phyloP scores from a whole-genome alignment of 306 rosid species.

The Gleditsia sinensis region DNA sequence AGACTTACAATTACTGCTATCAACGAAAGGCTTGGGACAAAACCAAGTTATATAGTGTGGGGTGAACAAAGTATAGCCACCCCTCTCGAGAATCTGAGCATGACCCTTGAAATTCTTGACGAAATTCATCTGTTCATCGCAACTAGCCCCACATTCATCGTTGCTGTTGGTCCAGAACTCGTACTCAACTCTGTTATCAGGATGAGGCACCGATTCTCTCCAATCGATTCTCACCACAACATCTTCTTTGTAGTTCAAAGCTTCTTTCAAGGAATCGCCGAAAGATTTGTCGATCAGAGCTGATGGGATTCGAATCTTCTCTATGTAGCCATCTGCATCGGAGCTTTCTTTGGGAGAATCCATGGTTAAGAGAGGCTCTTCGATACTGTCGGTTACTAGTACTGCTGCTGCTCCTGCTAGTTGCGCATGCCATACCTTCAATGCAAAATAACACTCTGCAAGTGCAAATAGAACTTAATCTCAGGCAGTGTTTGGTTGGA shows the following conservation, averaged over 20 bases:
- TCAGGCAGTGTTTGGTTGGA: too few species aligned
- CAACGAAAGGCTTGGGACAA: slow-evolving; percentile 70
- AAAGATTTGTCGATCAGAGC: slow-evolving; percentile 73
- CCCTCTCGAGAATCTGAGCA: slow-evolving; percentile 97
- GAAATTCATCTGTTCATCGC: slow-evolving; percentile 86
- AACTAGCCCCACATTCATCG: slow-evolving; percentile 91
- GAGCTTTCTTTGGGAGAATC: slow-evolving; percentile 71
- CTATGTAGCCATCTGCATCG: slow-evolving; percentile 73
- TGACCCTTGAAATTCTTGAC: slow-evolving; percentile 88
- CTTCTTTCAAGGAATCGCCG: slow-evolving; percentile 67
- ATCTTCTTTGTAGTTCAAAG: slow-evolving; percentile 46
- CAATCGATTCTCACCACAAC: slow-evolving; percentile 76
- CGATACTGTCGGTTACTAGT: slow-evolving; percentile 62
- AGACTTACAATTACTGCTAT: slow-evolving; percentile 72
- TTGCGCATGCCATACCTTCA: slow-evolving; percentile 94
- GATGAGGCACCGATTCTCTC: slow-evolving; percentile 90
- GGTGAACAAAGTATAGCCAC: slow-evolving; percentile 73
- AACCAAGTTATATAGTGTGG: slow-evolving; percentile 97
- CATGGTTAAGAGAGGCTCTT: slow-evolving; percentile 86
- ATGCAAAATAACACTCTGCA: slow-evolving; percentile 84
- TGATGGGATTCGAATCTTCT: slow-evolving; percentile 72
- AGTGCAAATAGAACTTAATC: slow-evolving; percentile 23
- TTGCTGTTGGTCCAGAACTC: slow-evolving; percentile 99
- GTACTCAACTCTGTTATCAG: slow-evolving; percentile 85
- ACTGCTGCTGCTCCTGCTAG: slow-evolving; percentile 93